Conservation (phyloP, 805 yeast species). For the Pichia membranifaciens region DNA sequence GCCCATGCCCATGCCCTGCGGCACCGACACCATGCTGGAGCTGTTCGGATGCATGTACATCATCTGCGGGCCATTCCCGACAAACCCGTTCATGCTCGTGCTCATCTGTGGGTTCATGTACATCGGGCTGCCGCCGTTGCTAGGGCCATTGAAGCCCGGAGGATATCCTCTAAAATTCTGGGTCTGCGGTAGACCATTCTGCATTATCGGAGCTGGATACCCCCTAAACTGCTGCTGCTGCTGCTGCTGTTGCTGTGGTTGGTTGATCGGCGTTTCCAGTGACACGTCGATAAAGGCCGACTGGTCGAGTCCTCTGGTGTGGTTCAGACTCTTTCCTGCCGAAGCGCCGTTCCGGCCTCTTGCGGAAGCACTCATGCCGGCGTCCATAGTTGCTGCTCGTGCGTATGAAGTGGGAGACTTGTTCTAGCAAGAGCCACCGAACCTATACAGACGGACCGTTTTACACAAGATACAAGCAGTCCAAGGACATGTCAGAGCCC, state of each 20-base stretch:
- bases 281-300: constrained; percentile 41
- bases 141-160: not conserved
- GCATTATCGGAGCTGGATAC: not conserved
- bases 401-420: no score
- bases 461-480: no score
- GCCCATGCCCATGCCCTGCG: not conserved
- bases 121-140: constrained; percentile 1
- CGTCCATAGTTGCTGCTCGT: not conserved
- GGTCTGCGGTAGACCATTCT: not conserved
- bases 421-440: no score
- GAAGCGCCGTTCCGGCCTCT: not conserved
- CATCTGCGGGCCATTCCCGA: constrained; percentile 1
- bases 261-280: constrained; percentile 34
- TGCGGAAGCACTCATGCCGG: constrained; percentile 6
- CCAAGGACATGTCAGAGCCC: no score
- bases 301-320: constrained; percentile 29
- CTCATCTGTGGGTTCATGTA: constrained; percentile 6
- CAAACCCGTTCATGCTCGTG: not conserved
- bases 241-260: constrained; percentile 15
- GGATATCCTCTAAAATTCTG: constrained; percentile 1
- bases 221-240: constrained; percentile 8
- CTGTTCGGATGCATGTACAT: constrained; percentile 1
- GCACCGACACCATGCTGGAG: not conserved
- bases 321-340: not conserved
- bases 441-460: no score